Base-by-base conservation (phyloP, 2,329 filamentous ascomycete genomes). In the Penicillium sp. region DNA sequence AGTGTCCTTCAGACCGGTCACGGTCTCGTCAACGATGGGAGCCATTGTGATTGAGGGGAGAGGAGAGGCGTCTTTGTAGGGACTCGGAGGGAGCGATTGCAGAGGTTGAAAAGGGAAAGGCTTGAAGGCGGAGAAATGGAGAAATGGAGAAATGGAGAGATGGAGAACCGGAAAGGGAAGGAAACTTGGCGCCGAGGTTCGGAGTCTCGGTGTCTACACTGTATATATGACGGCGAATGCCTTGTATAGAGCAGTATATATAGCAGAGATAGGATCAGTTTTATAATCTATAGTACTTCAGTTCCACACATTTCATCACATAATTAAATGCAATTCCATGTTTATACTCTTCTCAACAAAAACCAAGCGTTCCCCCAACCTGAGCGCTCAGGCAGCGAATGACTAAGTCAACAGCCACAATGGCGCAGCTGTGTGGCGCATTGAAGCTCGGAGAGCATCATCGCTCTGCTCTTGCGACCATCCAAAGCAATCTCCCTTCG, bases 1-100 rank as follows among this genome's bases (percentile, higher is more conserved):
- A 67, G 90, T 82, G 76, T 86, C 82, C 77, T 91, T 90, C 67
- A 97, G 83, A 75, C 86, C 81, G 72, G 90, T 84, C 69, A 95
- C 83, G 57, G 75, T 72, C 71, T 90, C 83, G 69, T 93, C 88
- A 70, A 88, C 86, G 74, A 92, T 84, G 70, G 88, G 87, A 74
- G 89, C 88, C 91, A 96, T 96, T 80, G 80, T 74, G 72, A 69
- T 44, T 44, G 52, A 45, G 47, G 47, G 48, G 45, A 42, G 55
- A 55, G 43, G 55, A 55, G 46, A 56, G 46, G 57, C 62, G 63
- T 59, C 55, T 55, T 53, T 45, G 35, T 15, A 40, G 41, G 54
- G 47, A 24, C 48, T 42, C 52, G 58, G 59, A 59, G 42, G 51
- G 47, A 47, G 51, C 50, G 45, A 43, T 32, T 52, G 50, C 44